Base-by-base conservation (phyloP, 176 grass and related monocot species). In the Carex kokanica region DNA sequence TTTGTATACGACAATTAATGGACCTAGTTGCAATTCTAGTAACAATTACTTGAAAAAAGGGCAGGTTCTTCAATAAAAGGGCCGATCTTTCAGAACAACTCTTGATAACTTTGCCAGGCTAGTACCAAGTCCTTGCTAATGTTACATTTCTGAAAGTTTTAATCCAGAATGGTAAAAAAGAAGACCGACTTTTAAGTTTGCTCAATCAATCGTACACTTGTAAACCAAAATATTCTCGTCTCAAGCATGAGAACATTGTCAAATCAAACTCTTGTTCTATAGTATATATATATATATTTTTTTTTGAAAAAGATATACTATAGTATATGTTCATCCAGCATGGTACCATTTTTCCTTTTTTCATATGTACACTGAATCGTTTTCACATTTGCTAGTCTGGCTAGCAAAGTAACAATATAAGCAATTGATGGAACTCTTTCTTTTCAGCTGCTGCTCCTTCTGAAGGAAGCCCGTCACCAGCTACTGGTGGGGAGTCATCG, bases 391-490 rank as follows among this genome's bases (percentile, higher is more conserved):
- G 6, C 38, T 62, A 0, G 18, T 40, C 36, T 47, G 18, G 10
- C 20, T 49, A 2, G 18, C n/a, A 14, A 41, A 24, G 1, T 49
- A 17, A 36, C n/a, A 49, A 18, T 5, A 49, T 27, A 1, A 72
- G 10, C 1, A 47, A 47, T 20, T 72, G 4, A 12, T 11, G 1
- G 3, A 20, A 73, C 6, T 77, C 13, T 29, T 34, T 29, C 2
- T 12, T 52, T 25, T 89, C 93, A 92, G 88, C 85, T 49, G 45
- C 79, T 2, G 80, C 91, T 45, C 83, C 94, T 0, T 81, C 61
- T 6, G 58, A 81, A 0, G 88, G 81, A 10, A 83, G 78, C 16
- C 81, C 77, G 0, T 86, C 70, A 11, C 86, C 81, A 73, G 3
- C 62, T 38, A 21, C 52, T 16, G 15, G 65, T 8, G 79, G 55